Base-by-base conservation (phyloP, 768 basidiomycete genomes). In the Panellus pusillus region DNA sequence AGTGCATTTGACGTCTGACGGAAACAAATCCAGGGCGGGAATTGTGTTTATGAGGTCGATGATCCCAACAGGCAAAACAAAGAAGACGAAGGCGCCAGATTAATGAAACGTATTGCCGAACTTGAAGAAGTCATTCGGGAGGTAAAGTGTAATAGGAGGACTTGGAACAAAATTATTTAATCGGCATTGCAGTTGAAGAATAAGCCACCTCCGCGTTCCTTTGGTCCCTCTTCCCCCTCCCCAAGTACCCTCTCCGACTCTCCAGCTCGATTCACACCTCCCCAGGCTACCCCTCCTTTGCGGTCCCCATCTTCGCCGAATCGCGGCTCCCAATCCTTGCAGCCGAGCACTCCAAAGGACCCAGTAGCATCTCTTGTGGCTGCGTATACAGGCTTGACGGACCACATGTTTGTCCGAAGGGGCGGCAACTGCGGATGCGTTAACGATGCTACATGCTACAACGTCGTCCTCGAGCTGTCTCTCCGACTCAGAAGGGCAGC, bases 91-190 rank as follows among this genome's bases (percentile, higher is more conserved):
- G 41, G 43, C 7, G 20, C 43, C 14, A 44, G 56, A 32, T 32
- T 57, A 9, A 57, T 53, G 50, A 57, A 53, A 7, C 56, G 56
- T n/a, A 50, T 57, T 11, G 38, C 47, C 2, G 56, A 57, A 53
- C 56, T 57, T 27, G 56, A 57, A n/a, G 51, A 51, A n/a, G 47
- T 57, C 9, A 53, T 57, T n/a, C 56, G 56, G 19, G 56, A 57
- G 51, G 56, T 19, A 51, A 35, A 15, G 14, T 44, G 39, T n/a
- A 41, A 7, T 19, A 15, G 17, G 15, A 15, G 12, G n/a, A n/a
- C 32, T 11, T 8, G 32, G 32, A 35, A 19, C 14, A 29, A 3
- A 9, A 1, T 11, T 13, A 19, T 19, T 48, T 38, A 44, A 11
- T 37, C 11, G 13, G 8, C 15, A 4, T 45, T n/a, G 8, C 32